Conservation (phyloP, 208 protist species). For the Wallacemonas sp. region DNA sequence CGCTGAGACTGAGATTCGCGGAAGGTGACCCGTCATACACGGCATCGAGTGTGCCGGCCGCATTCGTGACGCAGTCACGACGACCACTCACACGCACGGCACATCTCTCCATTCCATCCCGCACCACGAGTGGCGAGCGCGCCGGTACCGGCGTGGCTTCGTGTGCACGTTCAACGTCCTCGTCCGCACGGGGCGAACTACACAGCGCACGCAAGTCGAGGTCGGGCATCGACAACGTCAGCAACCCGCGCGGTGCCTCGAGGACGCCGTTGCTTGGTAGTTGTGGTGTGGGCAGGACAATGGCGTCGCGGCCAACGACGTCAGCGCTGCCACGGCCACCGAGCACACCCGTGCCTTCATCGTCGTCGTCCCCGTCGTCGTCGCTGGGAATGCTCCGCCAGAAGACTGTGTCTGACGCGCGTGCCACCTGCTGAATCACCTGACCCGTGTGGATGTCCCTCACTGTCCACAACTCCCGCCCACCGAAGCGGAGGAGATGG, state of each 20-base stretch:
- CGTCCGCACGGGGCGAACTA: neutral
- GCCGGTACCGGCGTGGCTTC: neutral
- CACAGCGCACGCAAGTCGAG: slow-evolving; percentile 11
- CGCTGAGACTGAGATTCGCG: slow-evolving; percentile 19
- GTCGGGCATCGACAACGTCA: slow-evolving; percentile 26
- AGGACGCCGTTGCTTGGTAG: neutral
- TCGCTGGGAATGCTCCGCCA: neutral
- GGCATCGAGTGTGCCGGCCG: slow-evolving; percentile 44
- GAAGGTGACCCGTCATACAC: slow-evolving; percentile 25
- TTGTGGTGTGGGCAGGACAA: neutral
- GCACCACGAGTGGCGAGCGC: neutral
- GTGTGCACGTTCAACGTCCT: too few species aligned
- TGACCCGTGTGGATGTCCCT: neutral
- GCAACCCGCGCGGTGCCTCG: neutral
- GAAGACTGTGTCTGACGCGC: neutral
- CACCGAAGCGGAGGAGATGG: neutral
- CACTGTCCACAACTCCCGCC: neutral
- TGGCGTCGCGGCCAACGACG: neutral
- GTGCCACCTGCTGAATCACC: neutral
- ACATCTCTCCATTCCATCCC: slow-evolving; percentile 12
- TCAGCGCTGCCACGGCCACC: too few species aligned
- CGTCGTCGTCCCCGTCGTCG: neutral
- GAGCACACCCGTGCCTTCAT: too few species aligned
- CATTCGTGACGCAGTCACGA: slow-evolving; percentile 43
- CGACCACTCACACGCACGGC: slow-evolving; percentile 35